Conservation (phyloP, 495 filamentous ascomycete genomes). For the Arthonia radiata region DNA sequence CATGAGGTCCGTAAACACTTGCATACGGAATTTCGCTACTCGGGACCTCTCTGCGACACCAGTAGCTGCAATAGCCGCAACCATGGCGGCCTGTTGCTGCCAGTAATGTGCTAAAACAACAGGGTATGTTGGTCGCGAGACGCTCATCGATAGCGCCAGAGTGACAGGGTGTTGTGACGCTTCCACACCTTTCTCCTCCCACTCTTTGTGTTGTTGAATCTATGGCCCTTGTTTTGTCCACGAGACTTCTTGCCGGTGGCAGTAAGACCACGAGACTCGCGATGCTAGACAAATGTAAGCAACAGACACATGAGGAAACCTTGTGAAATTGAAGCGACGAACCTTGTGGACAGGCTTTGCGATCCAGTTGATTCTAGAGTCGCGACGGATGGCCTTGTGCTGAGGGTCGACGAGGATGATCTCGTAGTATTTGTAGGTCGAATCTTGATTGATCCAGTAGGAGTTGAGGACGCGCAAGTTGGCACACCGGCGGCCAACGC, state of each 20-base stretch:
- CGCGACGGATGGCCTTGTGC: conserved; percentile 98
- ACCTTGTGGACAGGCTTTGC: conserved; percentile 95
- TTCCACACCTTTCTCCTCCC: conserved; percentile 99
- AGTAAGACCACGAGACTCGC: conserved; percentile 87
- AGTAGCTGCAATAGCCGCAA: too few species aligned
- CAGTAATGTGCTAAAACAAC: too few species aligned
- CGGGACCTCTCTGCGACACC: too few species aligned
- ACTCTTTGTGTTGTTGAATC: conserved; percentile 88
- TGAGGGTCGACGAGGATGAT: conserved; percentile 98
- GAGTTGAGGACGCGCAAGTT: conserved; percentile 98
- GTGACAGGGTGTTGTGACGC: conserved; percentile 90
- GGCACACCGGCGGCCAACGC: conserved; percentile 93
- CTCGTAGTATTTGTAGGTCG: conserved; percentile 99
- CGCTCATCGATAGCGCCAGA: conserved; percentile 71
- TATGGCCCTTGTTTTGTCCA: conserved; percentile 94
- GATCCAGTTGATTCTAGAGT: conserved; percentile 99
- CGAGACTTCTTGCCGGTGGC: conserved; percentile 97
- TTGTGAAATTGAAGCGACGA: too few species aligned
- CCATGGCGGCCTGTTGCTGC: too few species aligned
- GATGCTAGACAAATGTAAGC: conserved; percentile 32
- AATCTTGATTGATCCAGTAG: conserved; percentile 99
- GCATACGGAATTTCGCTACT: too few species aligned
- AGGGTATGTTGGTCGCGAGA: too few species aligned
- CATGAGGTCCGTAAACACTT: too few species aligned
- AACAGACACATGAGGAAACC: too few species aligned